Percentiles rank a stretch among this genome's conserved stretches.
These are phyloP conservation scores for Vigna unguiculata DNA, from an alignment of 306 rosid species.

Conservation along the genomic window DNA sequence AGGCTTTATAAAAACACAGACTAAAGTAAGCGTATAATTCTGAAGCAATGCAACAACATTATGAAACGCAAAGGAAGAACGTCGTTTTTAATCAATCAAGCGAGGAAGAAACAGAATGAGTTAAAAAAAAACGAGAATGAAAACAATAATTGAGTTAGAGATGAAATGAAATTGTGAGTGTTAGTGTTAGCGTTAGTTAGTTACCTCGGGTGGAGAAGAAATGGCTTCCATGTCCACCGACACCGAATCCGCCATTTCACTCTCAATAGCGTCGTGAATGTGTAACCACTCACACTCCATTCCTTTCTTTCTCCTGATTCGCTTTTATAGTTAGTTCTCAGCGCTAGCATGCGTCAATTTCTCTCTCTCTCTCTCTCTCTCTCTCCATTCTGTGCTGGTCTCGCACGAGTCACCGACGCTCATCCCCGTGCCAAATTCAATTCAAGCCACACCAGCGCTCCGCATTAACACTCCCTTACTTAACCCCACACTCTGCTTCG, in stretches of 20 bases:
- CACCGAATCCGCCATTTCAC: slow-evolving; percentile 76
- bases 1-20: too few species aligned
- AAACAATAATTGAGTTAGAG: too few species aligned
- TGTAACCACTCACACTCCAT: slow-evolving; percentile 30
- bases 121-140: too few species aligned
- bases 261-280: slow-evolving; percentile 27
- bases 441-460: slow-evolving; percentile 59
- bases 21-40: too few species aligned
- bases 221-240: slow-evolving; percentile 84
- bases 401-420: slow-evolving; percentile 97
- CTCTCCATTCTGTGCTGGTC: slow-evolving; percentile 29
- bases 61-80: not conserved
- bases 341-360: not conserved
- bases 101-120: not conserved
- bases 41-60: slow-evolving; percentile 8
- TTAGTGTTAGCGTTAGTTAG: not conserved
- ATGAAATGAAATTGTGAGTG: too few species aligned
- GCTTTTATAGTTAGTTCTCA: slow-evolving; percentile 34
- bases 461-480: slow-evolving; percentile 44
- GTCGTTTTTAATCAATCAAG: not conserved
- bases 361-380: not conserved
- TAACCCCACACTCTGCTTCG: slow-evolving; percentile 54
- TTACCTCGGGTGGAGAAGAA: slow-evolving; percentile 78
- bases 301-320: slow-evolving; percentile 29
- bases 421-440: slow-evolving; percentile 33